Base-by-base conservation (phyloP, 176 grass and related monocot species). In the Pharus latifolius region DNA sequence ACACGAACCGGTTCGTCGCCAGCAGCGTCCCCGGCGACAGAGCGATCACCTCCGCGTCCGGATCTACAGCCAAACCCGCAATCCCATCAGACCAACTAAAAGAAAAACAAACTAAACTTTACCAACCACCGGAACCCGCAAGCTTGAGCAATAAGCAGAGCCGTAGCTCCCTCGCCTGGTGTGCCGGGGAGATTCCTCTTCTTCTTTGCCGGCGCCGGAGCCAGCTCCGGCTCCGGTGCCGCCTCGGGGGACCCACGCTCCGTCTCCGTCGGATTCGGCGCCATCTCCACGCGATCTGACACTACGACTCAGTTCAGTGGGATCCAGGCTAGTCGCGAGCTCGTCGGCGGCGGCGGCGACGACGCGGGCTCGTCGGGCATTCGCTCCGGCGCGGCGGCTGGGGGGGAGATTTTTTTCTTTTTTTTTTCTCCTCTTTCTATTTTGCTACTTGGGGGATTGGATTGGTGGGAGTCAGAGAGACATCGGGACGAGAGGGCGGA, bases 21-120 rank as follows among this genome's bases (percentile, higher is more conserved):
- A 88, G 27, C 54, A 93, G 78, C 47, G 81, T 73, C 82, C 80
- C 83, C 37, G 85, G 82, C 66, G 90, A 93, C 40, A 93, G 74
- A 44, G 90, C 85, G 69, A 93, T 86, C 82, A 93, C 90, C 85
- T 93, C 90, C 67, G 90, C 90, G 33, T 88, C 85, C 70, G 90
- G 85, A 93, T 89, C 85, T 93, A 73, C 76, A 46, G 60, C 7
- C 7, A 16, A 4, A 10, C 8, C 4, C 5, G 10, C 7, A 29
- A 26, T 49, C 11, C 2, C 49, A 32, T 84, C 31, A 82, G 69
- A 38, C 14, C 22, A 15, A 19, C 27, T 18, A 15, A 27, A 57
- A 9, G 15, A n/a, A 57, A 54, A 23, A 35, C 48, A 32, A 49
- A 25, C 13, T 11, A 7, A 38, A 12, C 11, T 27, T 11, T 15